Conservation (phyloP, 345 rosid genomes). For the Linum usitatissimum region DNA sequence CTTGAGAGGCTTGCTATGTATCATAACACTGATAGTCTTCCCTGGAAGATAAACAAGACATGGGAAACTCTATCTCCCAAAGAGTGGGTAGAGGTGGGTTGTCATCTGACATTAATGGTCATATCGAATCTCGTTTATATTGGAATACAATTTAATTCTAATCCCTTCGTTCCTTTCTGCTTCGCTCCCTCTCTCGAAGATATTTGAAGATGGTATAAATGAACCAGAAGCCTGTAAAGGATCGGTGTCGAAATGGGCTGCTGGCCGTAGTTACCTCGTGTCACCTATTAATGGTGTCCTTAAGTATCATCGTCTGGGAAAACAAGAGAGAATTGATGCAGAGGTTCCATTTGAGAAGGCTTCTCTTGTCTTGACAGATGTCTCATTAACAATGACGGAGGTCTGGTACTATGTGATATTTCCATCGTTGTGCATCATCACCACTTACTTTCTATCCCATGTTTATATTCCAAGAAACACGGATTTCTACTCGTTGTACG, state of each 20-base stretch:
- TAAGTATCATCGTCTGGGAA: slow-evolving; percentile 92
- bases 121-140: background rate
- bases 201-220: slow-evolving; percentile 95
- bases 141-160: background rate
- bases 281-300: slow-evolving; percentile 91
- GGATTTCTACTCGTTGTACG: background rate
- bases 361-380: slow-evolving; percentile 68
- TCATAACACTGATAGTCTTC: slow-evolving; percentile 76
- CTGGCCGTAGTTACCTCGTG: slow-evolving; percentile 59
- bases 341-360: slow-evolving; percentile 94
- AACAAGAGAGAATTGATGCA: slow-evolving; percentile 83
- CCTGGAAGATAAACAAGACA: slow-evolving; percentile 70
- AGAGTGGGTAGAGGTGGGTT: slow-evolving; percentile 91
- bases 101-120: slow-evolving; percentile 7
- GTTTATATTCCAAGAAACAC: background rate
- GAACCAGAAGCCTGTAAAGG: slow-evolving; percentile 35
- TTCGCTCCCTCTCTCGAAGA: slow-evolving; percentile 25
- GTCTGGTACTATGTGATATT: slow-evolving; percentile 25
- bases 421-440: background rate
- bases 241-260: slow-evolving; percentile 59
- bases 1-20: slow-evolving; percentile 91
- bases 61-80: slow-evolving; percentile 88
- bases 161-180: slow-evolving; percentile 6
- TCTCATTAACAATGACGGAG: slow-evolving; percentile 75
- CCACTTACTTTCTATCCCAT: slow-evolving; percentile 5